Percentiles rank a stretch among this genome's conserved stretches.
Conservation (phyloP, 345 rosid genomes). For the Microthlaspi erraticum region DNA sequence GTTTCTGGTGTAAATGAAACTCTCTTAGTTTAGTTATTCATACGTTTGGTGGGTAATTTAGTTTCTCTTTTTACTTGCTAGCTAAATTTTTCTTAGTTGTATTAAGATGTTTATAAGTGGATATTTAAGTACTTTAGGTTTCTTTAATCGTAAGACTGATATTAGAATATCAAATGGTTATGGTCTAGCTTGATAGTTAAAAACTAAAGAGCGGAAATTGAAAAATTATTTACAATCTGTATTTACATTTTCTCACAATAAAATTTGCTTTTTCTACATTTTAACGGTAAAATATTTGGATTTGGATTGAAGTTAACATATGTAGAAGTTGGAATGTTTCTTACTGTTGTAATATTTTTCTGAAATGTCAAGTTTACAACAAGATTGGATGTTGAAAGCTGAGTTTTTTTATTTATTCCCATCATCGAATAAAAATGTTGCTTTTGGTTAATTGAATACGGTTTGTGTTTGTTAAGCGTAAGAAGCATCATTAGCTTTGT, state of each 20-base stretch:
- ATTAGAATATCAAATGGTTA: background rate
- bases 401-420: background rate
- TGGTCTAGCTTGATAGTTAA: background rate
- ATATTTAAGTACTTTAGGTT: slow-evolving; percentile 9
- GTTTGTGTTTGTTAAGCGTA: slow-evolving; percentile 28
- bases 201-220: background rate
- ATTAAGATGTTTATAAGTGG: background rate
- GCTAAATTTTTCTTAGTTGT: background rate
- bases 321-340: background rate
- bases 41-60: background rate
- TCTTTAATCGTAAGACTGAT: background rate
- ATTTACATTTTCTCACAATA: background rate
- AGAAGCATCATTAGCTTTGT: slow-evolving; percentile 29
- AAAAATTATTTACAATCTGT: background rate
- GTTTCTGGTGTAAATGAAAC: slow-evolving; percentile 36
- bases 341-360: background rate
- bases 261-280: background rate
- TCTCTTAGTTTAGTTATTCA: background rate
- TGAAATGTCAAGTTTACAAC: background rate
- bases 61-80: background rate
- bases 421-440: slow-evolving; percentile 13
- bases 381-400: background rate
- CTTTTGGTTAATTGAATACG: background rate
- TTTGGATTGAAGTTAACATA: background rate
- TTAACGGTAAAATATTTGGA: background rate